Evolutionary conservation across 768 basidiomycete genomes (phyloP).

Genomic region (Russula earlei): DNA sequence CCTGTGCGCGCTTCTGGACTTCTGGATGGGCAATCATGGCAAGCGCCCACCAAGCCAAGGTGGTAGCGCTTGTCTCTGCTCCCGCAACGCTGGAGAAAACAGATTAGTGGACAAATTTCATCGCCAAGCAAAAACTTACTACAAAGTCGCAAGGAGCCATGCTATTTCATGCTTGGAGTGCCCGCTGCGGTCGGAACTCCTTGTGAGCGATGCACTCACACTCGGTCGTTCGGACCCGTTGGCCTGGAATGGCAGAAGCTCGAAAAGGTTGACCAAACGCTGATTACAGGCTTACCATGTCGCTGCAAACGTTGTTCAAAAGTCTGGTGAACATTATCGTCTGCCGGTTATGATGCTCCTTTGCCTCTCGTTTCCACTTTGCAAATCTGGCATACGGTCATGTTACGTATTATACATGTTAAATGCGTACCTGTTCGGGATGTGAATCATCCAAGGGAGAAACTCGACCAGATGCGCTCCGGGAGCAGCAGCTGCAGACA

Average conservation of each 20-base stretch:
- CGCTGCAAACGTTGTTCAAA: conserved; percentile 13
- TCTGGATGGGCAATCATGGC: conserved; percentile 18
- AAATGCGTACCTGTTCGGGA: no score
- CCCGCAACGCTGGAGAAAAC: not conserved
- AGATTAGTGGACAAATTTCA: no score
- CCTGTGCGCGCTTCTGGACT: conserved; percentile 9
- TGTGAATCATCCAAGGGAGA: no score
- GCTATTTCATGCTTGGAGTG: conserved; percentile 15
- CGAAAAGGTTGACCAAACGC: no score
- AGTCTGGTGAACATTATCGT: conserved; percentile 14
- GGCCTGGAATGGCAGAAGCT: not conserved
- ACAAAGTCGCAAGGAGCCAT: conserved; percentile 15
- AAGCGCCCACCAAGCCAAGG: conserved; percentile 9
- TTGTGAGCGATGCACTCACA: conserved; percentile 1
- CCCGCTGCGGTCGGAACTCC: not conserved
- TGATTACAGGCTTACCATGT: no score
- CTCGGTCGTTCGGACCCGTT: conserved; percentile 5
- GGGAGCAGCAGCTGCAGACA: no score
- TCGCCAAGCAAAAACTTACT: not conserved
- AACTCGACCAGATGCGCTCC: no score
- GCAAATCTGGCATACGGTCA: conserved; percentile 4
- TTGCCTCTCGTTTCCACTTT: conserved; percentile 23
- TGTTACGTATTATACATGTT: not conserved
- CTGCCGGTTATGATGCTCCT: not conserved
- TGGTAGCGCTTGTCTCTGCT: conserved; percentile 1